Conservation (phyloP, 345 rosid species). For the Ceriops zippeliana region DNA sequence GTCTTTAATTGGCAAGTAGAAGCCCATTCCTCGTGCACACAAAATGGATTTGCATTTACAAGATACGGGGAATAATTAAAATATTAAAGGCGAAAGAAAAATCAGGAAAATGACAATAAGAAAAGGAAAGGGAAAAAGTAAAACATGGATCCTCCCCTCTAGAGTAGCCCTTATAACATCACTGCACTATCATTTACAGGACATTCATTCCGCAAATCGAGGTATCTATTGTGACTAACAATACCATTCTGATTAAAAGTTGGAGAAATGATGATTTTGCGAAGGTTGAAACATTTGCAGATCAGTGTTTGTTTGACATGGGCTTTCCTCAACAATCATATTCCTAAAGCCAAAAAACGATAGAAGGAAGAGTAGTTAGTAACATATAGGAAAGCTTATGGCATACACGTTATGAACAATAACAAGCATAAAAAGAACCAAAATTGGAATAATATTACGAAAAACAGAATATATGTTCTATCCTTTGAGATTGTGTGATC, state of each 20-base stretch:
- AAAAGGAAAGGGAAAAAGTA: neutral
- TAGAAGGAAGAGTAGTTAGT: neutral
- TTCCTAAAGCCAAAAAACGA: conserved; percentile 26
- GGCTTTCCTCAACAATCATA: conserved; percentile 63
- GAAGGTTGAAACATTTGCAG: conserved; percentile 73
- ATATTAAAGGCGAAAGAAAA: neutral
- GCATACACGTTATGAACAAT: too few species aligned
- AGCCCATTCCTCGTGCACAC: too few species aligned
- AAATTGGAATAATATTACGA: too few species aligned
- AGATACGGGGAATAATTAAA: neutral
- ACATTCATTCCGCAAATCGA: too few species aligned
- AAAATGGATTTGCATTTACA: too few species aligned
- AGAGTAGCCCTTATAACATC: neutral
- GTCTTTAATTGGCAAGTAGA: too few species aligned
- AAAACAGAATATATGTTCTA: too few species aligned
- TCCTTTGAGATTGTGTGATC: too few species aligned
- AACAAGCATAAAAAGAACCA: too few species aligned
- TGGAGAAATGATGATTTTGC: conserved; percentile 60
- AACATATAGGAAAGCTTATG: too few species aligned
- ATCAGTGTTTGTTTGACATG: conserved; percentile 78
- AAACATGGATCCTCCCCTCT: neutral
- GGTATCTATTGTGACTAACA: too few species aligned
- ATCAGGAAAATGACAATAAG: neutral
- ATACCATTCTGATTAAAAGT: conserved; percentile 35
- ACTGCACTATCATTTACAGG: too few species aligned